These are phyloP conservation scores for Termitomyces sp. DNA, from an alignment of 768 basidiomycete species.

Conservation along the genomic window DNA sequence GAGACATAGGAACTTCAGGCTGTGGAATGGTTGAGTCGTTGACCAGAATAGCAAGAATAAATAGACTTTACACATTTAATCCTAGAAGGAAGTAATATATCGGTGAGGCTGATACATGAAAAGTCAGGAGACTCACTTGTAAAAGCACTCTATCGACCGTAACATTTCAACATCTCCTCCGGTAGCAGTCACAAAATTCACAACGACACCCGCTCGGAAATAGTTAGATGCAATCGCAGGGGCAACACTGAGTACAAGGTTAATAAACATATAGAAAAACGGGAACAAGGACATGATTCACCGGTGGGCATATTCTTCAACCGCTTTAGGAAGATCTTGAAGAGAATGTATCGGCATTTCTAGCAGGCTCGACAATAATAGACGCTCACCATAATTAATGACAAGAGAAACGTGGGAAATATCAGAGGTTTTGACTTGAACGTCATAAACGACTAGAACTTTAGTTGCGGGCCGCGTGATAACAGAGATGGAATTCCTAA, in stretches of 20 bases:
- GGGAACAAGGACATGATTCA: constrained; percentile 24
- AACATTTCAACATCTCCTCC: constrained; percentile 99
- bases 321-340: constrained; percentile 87
- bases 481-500: constrained; percentile 53
- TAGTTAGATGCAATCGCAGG: constrained; percentile 85
- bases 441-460: constrained; percentile 90
- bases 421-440: constrained; percentile 87
- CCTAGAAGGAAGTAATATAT: not conserved
- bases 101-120: not conserved
- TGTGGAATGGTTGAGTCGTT: not conserved
- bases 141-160: constrained; percentile 95
- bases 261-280: not conserved
- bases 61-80: constrained; percentile 3
- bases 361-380: not conserved
- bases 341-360: not conserved
- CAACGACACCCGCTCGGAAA: constrained; percentile 83
- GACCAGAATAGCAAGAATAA: not conserved
- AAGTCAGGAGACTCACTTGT: not conserved
- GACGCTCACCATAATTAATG: constrained; percentile 80
- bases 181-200: constrained; percentile 97
- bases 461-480: constrained; percentile 63
- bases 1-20: constrained; percentile 3
- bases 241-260: constrained; percentile 52
- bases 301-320: constrained; percentile 98
- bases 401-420: constrained; percentile 88